A percentile compares a stretch with the other conserved stretches of the same genome.
Evolutionary conservation across 495 filamentous ascomycete species (phyloP).

Genomic region (Penicillium arizonense): DNA sequence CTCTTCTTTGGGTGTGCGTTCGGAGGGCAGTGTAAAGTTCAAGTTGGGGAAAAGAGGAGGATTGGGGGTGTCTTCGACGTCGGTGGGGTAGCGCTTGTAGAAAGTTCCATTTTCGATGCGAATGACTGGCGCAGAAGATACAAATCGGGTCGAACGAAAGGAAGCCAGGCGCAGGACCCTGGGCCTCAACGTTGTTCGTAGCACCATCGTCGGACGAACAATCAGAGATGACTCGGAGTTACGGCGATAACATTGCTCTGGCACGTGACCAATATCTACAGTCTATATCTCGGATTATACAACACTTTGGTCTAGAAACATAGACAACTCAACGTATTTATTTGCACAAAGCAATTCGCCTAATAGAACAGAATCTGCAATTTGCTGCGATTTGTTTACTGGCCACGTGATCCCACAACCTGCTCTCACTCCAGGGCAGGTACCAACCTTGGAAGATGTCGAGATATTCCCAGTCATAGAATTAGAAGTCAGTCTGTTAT

Average conservation of each 20-base stretch:
- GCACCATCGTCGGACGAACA: slow-evolving; percentile 9
- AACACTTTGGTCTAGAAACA: too few relatives aligned
- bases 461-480: too few relatives aligned
- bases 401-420: too few relatives aligned
- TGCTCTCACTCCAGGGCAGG: too few relatives aligned
- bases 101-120: slow-evolving; percentile 74
- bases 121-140: slow-evolving; percentile 56
- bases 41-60: slow-evolving; percentile 68
- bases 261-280: background rate
- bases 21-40: slow-evolving; percentile 62
- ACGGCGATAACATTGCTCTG: background rate
- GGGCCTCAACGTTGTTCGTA: slow-evolving; percentile 12
- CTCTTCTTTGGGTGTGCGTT: slow-evolving; percentile 14
- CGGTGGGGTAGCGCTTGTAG: slow-evolving; percentile 71
- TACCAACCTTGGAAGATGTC: too few relatives aligned
- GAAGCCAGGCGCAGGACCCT: slow-evolving; percentile 2
- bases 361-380: too few relatives aligned
- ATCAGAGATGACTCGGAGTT: slow-evolving; percentile 3
- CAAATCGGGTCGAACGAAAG: slow-evolving; percentile 3
- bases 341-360: too few relatives aligned
- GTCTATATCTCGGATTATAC: too few relatives aligned
- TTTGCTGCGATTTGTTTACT: too few relatives aligned
- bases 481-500: background rate
- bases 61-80: slow-evolving; percentile 36
- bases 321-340: too few relatives aligned